Evolutionary conservation across 2,329 filamentous ascomycete species (phyloP), one percentile per base, ranked within the genome.

Genomic region (Aschersonia sp.): DNA sequence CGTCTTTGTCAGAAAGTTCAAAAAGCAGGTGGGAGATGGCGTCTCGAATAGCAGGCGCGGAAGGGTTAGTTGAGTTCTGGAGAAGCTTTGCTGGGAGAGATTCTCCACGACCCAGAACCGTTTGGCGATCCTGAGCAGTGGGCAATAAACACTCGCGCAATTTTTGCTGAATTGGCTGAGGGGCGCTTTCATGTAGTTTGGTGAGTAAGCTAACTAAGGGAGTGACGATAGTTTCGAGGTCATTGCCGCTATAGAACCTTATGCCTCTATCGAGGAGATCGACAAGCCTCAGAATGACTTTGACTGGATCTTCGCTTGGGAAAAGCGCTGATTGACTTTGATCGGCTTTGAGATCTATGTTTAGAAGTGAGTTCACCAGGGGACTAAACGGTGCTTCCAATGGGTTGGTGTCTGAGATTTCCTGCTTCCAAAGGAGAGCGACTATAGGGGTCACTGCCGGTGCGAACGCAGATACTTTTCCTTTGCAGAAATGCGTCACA

Each of bases 1-100:
- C 77, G 56, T 95, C 81, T 55, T 81, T 84, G 53, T 83, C 83
- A 0, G 88, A 95, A 31, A 97, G 72, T 53, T 94, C 84, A 60
- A 94, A 98, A 51, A 95, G 76, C 30, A 98, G 71, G 32, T 82
- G 74, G 0, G 84, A 85, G 46, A 94, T 83, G 14, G 78, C 77
- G 44, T 84, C 79, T 14, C 87, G 79, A 4, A 95, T 68, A 40
- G 81, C 79, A 0, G 86, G 79, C 0, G 84, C 76, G 42, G 79
- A 64, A 0, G 88, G 76, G 11, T 84, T 86, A 5, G 81, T 86
- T 2, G 85, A 87, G 41, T 92, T 77, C 47, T 80, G 78, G 45
- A 98, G 73, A 2, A 98, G 69, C 50, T 80, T 79, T 2, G 87
- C 83, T 2, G 90, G 75, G 0, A 97, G 68, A 0, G 82, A 84